Evolutionary conservation across 768 basidiomycete species (phyloP).

Genomic region (Stropharia rugosoannulata): DNA sequence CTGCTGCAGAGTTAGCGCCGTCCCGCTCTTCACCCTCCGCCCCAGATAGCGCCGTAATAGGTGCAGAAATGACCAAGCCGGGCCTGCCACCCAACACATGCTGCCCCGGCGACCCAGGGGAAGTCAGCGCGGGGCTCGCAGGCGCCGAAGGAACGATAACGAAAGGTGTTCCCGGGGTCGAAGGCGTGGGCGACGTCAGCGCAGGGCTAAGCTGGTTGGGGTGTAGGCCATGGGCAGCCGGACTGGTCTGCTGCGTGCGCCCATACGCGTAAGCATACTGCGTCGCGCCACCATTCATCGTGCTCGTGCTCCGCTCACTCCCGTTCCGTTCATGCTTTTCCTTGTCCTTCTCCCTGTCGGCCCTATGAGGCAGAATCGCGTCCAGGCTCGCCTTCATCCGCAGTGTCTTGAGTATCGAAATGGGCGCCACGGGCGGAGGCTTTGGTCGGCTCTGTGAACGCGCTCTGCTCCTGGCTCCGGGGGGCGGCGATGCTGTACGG

Average conservation of each 20-base stretch:
- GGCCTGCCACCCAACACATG: too few species aligned
- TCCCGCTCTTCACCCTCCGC: too few species aligned
- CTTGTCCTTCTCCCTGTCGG: neutral
- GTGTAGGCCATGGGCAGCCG: neutral
- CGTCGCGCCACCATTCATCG: neutral
- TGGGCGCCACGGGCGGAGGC: constrained; percentile 7
- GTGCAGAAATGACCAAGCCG: too few species aligned
- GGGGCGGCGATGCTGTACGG: neutral
- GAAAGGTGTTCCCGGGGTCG: constrained; percentile 1
- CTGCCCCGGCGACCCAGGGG: constrained; percentile 4
- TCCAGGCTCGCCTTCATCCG: constrained; percentile 20
- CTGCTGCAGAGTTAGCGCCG: too few species aligned
- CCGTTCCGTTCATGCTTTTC: neutral
- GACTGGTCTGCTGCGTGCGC: constrained; percentile 9
- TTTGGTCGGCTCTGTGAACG: neutral
- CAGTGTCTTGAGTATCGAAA: constrained; percentile 16
- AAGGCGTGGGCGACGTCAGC: constrained; percentile 9
- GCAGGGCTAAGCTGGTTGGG: neutral
- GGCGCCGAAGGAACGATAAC: neutral
- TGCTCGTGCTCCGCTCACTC: neutral
- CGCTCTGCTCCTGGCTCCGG: neutral
- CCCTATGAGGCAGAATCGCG: neutral
- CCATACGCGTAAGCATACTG: neutral
- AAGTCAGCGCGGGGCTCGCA: constrained; percentile 9
- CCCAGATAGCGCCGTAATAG: too few species aligned